Base-by-base conservation (phyloP, 202 grass and related monocot species). In the Digitaria exilis region DNA sequence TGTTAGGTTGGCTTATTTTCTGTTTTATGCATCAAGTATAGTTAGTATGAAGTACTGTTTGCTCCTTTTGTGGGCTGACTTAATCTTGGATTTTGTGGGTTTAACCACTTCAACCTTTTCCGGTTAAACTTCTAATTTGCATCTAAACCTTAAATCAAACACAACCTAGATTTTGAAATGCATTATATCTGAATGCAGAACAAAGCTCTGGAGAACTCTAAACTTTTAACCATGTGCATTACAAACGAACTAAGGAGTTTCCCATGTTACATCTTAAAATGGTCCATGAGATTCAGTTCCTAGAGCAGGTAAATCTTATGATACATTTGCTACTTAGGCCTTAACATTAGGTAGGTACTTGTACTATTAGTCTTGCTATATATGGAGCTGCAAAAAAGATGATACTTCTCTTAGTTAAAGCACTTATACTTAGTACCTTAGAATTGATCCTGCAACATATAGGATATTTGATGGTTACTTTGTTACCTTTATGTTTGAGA, bases 391-490 rank as follows among this genome's bases (percentile, higher is more conserved):
- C 68, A 51, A 82, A 82, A 82, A 82, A 50, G 26, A 25, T 61
- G 28, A 17, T 7, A 19, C 15, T 64, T 72, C 28, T 28, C 58
- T 50, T 48, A 12, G 28, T 60, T 48, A 64, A 43, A 55, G 22
- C 28, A 19, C 1, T 69, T 22, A 57, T 57, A 69, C 37, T 59
- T 24, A 12, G 13, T 35, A 30, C 77, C 52, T 29, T 69, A 45
- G 24, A 82, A 82, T 32, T 51, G 8, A 39, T 82, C 51, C 55
- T 62, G 68, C 67, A 82, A 72, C 71, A 7, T 49, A 49, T 30
- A 67, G 2, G n/a, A 69, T 66, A 51, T 69, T 80, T 69, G 48
- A 68, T 80, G 78, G 29, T 9, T 77, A 67, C 46, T 68, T 67
- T 49, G 15, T 80, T 25, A 37, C 24, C 15, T 63, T 63, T 50